These are phyloP conservation scores for Nitzschia sp. DNA, from an alignment of 108 stramenopile genomes.

Conservation along the genomic window DNA sequence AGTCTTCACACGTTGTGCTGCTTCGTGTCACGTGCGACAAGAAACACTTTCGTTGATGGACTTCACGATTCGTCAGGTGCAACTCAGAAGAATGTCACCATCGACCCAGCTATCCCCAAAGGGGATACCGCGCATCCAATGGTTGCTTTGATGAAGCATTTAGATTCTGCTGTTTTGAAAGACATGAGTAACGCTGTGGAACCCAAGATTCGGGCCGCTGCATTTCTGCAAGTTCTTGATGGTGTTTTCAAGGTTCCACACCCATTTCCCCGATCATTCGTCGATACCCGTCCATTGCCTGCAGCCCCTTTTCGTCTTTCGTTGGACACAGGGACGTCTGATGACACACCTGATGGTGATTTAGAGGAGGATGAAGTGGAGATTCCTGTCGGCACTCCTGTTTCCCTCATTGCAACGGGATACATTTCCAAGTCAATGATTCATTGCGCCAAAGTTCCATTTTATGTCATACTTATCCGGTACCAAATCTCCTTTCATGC, in stretches of 20 bases:
- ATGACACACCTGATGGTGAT: conserved; percentile 12
- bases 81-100: not conserved
- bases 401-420: conserved; percentile 35
- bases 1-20: conserved; percentile 33
- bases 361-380: conserved; percentile 27
- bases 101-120: not conserved
- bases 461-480: conserved; percentile 33
- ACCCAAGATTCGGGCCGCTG: conserved; percentile 39
- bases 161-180: conserved; percentile 28
- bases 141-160: conserved; percentile 26
- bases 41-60: conserved; percentile 28
- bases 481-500: conserved; percentile 19
- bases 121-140: conserved; percentile 31
- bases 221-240: conserved; percentile 47
- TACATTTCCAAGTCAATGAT: conserved; percentile 25
- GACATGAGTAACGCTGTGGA: conserved; percentile 37
- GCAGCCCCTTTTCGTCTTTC: conserved; percentile 16
- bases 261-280: conserved; percentile 43
- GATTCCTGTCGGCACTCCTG: conserved; percentile 8
- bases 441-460: conserved; percentile 20
- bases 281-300: conserved; percentile 9
- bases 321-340: conserved; percentile 26
- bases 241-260: conserved; percentile 38
- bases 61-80: conserved; percentile 1
- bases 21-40: conserved; percentile 22